Evolutionary conservation across 129 eudicot species (phyloP).

Genomic region (Pseudognaphalium luteoalbum): DNA sequence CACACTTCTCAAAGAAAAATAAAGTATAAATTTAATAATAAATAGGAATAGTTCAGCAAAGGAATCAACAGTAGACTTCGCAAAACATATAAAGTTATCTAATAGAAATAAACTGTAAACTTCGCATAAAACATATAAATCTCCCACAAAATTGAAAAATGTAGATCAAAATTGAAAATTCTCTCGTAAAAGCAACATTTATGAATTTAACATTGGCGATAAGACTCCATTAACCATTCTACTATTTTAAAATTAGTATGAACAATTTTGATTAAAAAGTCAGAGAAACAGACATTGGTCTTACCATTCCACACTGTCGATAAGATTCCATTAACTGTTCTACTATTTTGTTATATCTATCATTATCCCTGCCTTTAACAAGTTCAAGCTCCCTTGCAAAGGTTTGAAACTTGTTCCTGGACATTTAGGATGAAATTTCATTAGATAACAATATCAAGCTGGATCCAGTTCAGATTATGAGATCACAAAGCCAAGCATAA

Average conservation of each 20-base stretch:
- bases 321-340: constrained; percentile 71
- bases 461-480: constrained; percentile 21
- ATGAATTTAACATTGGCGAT: background rate
- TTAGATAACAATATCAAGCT: constrained; percentile 25
- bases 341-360: constrained; percentile 55
- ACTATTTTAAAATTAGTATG: background rate
- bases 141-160: no score
- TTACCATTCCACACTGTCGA: constrained; percentile 73
- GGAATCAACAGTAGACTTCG: background rate
- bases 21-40: no score
- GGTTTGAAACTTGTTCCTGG: constrained; percentile 63
- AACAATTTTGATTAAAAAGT: constrained; percentile 3
- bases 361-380: constrained; percentile 73
- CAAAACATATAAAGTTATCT: no score
- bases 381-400: constrained; percentile 72
- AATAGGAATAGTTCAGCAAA: background rate
- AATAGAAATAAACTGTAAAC: no score
- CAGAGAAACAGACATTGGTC: constrained; percentile 16
- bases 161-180: no score
- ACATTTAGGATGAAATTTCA: constrained; percentile 26
- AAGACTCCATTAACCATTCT: background rate
- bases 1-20: background rate
- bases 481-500: background rate
- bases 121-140: background rate
- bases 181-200: background rate